Evolutionary conservation across 208 protist species (phyloP), one percentile per base, ranked within the genome.

Genomic region (Herpetomonas tarakana): DNA sequence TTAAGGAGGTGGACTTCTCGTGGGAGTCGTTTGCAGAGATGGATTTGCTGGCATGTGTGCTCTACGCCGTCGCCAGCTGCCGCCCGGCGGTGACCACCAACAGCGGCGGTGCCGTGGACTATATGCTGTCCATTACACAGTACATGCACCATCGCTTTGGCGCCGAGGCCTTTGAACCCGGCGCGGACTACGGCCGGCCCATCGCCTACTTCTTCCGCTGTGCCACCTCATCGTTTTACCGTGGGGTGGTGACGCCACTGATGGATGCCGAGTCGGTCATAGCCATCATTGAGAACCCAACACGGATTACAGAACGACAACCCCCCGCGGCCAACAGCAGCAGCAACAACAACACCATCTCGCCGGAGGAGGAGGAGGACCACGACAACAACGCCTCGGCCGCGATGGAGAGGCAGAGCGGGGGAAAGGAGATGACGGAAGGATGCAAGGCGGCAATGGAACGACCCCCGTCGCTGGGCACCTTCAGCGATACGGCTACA

Each of bases 21-120:
- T 93, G 87, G 87, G 87, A 93, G 72, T 78, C 78, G 26, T 74
- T 62, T 35, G 62, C 83, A 0, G 88, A 94, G 72, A 75, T 91
- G 73, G 82, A 94, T 21, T 62, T 94, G 7, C 68, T 94, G n/a
- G 83, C 70, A 12, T 94, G 83, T 50, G 41, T 94, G n/a, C 68
- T 94, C 6, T 64, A 85, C 26, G 68, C 76, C 7, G 65, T 71
- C 25, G 74, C 78, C 25, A 71, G 81, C 53, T 69, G 71, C 50
- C 61, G 52, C 45, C 53, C 65, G 3, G 38, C 56, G 9, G 69
- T 61, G n/a, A 76, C 58, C 16, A 18, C 45, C 4, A 54, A 54
- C 14, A 61, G 60, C 24, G 46, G 18, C 1, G 26, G 52, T 0
- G 62, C 71, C 18, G 59, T 77, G 1, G 71, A 72, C 45, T 80